phyloP scores from a whole-genome alignment of 1,284 basidiomycete species.

The Naganishia cerealis region DNA sequence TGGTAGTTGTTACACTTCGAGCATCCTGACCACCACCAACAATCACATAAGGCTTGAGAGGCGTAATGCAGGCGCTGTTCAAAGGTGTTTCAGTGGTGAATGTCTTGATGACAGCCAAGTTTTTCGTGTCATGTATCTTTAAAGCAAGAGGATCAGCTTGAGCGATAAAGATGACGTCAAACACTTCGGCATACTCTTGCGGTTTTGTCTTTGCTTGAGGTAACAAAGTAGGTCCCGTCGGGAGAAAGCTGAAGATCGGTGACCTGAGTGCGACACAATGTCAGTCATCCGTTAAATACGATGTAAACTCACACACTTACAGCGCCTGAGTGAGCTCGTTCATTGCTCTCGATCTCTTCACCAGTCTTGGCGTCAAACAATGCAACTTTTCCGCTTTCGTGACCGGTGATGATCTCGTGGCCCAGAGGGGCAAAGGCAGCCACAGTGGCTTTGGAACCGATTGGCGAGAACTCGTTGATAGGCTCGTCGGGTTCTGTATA shows the following conservation, averaged over 20 bases:
- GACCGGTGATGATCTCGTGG: slow-evolving; percentile 82
- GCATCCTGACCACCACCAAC: slow-evolving; percentile 97
- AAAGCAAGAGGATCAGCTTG: slow-evolving; percentile 5
- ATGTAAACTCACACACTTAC: neutral
- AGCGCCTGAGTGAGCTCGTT: slow-evolving; percentile 76
- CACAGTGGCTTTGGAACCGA: slow-evolving; percentile 91
- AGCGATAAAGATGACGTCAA: neutral
- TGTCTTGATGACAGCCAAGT: slow-evolving; percentile 86
- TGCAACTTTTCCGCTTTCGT: slow-evolving; percentile 93
- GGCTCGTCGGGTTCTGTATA: slow-evolving; percentile 72
- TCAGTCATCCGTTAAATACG: neutral
- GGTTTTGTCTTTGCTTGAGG: slow-evolving; percentile 93
- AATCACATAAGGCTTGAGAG: slow-evolving; percentile 81
- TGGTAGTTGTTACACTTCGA: slow-evolving; percentile 95
- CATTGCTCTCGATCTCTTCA: slow-evolving; percentile 70
- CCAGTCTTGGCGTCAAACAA: slow-evolving; percentile 85
- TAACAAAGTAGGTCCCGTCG: slow-evolving; percentile 93
- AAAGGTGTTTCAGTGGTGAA: slow-evolving; percentile 90
- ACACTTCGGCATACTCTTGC: slow-evolving; percentile 67
- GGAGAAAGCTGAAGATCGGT: slow-evolving; percentile 90
- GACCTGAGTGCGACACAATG: slow-evolving; percentile 54
- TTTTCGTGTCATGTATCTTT: slow-evolving; percentile 86
- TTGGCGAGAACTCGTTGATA: slow-evolving; percentile 75
- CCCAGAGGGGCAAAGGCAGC: slow-evolving; percentile 83
- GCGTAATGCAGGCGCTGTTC: slow-evolving; percentile 88